Evolutionary conservation across 1,284 basidiomycete species (phyloP).

Genomic region (Apiotrichum gracile): DNA sequence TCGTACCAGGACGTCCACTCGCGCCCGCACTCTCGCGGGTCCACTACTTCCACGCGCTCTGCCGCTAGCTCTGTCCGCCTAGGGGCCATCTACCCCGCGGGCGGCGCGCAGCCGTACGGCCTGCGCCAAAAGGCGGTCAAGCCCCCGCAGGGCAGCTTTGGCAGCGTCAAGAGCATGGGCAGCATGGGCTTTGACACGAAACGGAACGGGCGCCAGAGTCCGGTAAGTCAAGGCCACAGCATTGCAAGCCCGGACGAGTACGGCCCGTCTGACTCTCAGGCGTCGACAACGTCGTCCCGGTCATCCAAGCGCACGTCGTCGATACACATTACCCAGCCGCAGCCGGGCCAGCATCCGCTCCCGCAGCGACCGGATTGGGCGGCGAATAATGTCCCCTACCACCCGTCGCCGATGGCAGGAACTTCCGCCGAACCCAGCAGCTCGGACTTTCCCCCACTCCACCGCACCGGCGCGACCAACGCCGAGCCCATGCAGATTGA

Average conservation of each 20-base stretch:
- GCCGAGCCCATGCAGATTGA: slow-evolving; percentile 44
- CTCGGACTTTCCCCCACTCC: slow-evolving; percentile 37
- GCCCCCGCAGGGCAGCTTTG: slow-evolving; percentile 12
- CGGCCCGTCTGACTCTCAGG: slow-evolving; percentile 6
- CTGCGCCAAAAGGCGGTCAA: slow-evolving; percentile 40
- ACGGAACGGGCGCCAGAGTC: slow-evolving; percentile 36
- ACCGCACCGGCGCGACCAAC: slow-evolving; percentile 19
- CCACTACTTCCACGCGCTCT: slow-evolving; percentile 39
- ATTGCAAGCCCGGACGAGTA: background rate
- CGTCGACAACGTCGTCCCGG: slow-evolving; percentile 37
- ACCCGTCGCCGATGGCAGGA: slow-evolving; percentile 31
- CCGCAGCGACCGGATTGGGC: slow-evolving; percentile 43
- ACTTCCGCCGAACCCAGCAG: slow-evolving; percentile 14
- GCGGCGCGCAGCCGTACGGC: slow-evolving; percentile 20
- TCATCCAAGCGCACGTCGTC: slow-evolving; percentile 34
- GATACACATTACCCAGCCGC: slow-evolving; percentile 29
- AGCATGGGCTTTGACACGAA: slow-evolving; percentile 9
- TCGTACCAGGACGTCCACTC: slow-evolving; percentile 39
- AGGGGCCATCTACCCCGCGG: slow-evolving; percentile 39
- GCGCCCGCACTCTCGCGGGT: slow-evolving; percentile 41
- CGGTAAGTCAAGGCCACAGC: slow-evolving; percentile 22
- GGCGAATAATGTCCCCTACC: slow-evolving; percentile 42
- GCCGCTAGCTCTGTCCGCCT: slow-evolving; percentile 40
- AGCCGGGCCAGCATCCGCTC: slow-evolving; percentile 37
- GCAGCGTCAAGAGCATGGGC: slow-evolving; percentile 5